Evolutionary conservation across 306 rosid genomes (phyloP).

Genomic region (Herpetospermum pedunculosum): DNA sequence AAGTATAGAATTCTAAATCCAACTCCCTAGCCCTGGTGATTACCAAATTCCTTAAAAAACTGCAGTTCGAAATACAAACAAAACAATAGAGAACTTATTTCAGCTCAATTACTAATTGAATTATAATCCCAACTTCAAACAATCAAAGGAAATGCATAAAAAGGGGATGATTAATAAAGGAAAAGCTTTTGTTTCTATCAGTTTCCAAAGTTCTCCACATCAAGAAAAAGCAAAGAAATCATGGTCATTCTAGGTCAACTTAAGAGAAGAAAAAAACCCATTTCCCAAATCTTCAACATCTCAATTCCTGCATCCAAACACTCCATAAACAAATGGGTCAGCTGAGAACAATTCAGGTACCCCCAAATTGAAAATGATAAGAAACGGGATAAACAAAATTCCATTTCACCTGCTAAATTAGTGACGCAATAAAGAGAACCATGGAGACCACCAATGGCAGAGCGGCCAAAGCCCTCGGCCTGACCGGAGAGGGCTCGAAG

Average conservation of each 20-base stretch:
- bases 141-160: not conserved
- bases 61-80: not conserved
- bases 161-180: not conserved
- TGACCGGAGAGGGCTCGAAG: conserved; percentile 66
- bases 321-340: not conserved
- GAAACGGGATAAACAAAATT: not conserved
- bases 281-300: not conserved
- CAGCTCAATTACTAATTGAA: not conserved
- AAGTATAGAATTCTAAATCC: not conserved
- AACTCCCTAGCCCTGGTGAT: not conserved
- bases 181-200: not conserved
- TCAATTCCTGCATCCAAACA: not conserved
- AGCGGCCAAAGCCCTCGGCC: conserved; percentile 86
- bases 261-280: not conserved
- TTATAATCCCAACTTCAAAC: not conserved
- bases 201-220: not conserved
- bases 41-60: not conserved
- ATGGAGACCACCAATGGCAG: conserved; percentile 75
- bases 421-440: conserved; percentile 64
- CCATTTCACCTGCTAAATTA: conserved; percentile 46
- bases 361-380: not conserved
- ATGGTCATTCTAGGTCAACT: not conserved
- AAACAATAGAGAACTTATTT: not conserved
- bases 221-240: not conserved
- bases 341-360: not conserved